Evolutionary conservation across 192 early-diverging fungal species (phyloP).

Genomic region (Helicostylum pulchrum): DNA sequence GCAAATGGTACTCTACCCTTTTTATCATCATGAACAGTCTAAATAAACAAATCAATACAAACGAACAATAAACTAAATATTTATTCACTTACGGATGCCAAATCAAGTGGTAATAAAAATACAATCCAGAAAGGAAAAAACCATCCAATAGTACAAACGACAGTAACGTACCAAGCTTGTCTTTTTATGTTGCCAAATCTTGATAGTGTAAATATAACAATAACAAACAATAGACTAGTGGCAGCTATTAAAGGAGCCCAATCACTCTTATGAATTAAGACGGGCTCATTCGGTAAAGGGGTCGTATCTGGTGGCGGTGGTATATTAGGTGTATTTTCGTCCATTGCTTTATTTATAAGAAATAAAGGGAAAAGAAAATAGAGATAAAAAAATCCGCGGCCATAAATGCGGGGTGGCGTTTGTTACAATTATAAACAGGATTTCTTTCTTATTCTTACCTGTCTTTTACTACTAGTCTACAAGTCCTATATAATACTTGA

Average conservation of each 20-base stretch:
- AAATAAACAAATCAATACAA: slow-evolving; percentile 4
- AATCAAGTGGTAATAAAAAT: slow-evolving; percentile 85
- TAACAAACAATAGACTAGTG: slow-evolving; percentile 49
- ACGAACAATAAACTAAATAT: background rate
- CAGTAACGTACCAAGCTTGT: slow-evolving; percentile 83
- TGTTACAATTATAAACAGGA: too few species aligned
- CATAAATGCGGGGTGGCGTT: too few species aligned
- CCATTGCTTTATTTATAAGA: background rate
- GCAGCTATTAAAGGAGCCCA: slow-evolving; percentile 42
- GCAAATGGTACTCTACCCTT: slow-evolving; percentile 73
- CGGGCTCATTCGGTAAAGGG: background rate
- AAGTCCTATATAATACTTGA: too few species aligned
- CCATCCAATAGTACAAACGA: slow-evolving; percentile 74
- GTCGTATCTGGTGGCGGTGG: too few species aligned
- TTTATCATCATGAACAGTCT: slow-evolving; percentile 66
- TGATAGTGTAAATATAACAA: slow-evolving; percentile 60
- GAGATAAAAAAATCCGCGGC: background rate
- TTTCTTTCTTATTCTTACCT: too few species aligned
- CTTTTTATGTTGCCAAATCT: slow-evolving; percentile 75
- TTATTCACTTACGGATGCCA: slow-evolving; percentile 60
- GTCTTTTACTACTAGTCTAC: too few species aligned
- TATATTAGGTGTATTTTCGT: background rate
- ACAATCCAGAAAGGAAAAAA: slow-evolving; percentile 91
- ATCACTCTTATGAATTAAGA: slow-evolving; percentile 2
- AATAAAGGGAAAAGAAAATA: slow-evolving; percentile 10